Percentiles rank a stretch among this genome's conserved stretches.
Conservation (phyloP, 2,329 filamentous ascomycete species). For the Lachnellula cervina region DNA sequence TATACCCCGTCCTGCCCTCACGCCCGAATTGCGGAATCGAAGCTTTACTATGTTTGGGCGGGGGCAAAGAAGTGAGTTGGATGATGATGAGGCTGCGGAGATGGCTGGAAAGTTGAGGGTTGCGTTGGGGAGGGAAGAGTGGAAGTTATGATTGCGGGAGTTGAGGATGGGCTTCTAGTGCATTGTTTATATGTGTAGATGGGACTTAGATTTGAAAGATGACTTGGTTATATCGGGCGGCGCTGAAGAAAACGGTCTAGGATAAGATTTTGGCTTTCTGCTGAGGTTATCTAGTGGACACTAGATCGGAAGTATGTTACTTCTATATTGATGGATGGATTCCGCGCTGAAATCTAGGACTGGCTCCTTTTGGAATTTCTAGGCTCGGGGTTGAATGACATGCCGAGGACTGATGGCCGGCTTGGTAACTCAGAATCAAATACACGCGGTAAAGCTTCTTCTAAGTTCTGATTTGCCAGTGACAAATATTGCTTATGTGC, state of each 20-base stretch:
- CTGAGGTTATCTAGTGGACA: background rate
- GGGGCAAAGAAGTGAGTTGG: constrained; percentile 66
- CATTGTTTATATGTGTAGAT: background rate
- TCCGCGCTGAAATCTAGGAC: no score
- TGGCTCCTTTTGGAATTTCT: no score
- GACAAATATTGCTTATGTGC: no score
- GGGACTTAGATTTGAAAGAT: background rate
- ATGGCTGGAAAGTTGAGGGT: constrained; percentile 53
- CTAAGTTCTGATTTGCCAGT: no score
- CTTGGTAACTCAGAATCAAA: background rate
- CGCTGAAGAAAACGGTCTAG: background rate
- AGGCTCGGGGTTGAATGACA: background rate
- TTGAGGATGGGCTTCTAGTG: background rate
- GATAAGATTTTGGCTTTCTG: background rate
- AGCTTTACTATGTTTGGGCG: constrained; percentile 77
- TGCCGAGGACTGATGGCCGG: background rate
- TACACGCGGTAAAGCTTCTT: background rate
- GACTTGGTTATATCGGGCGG: background rate
- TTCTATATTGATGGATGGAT: background rate
- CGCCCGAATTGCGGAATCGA: constrained; percentile 48
- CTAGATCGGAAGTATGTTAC: background rate
- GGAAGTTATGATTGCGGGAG: constrained; percentile 18
- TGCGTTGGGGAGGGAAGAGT: constrained; percentile 39
- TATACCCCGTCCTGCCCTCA: constrained; percentile 71
- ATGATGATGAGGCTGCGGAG: constrained; percentile 64